phyloP scores from a whole-genome alignment of 2,329 filamentous ascomycete species.

The Chaetothyriales sp. region DNA sequence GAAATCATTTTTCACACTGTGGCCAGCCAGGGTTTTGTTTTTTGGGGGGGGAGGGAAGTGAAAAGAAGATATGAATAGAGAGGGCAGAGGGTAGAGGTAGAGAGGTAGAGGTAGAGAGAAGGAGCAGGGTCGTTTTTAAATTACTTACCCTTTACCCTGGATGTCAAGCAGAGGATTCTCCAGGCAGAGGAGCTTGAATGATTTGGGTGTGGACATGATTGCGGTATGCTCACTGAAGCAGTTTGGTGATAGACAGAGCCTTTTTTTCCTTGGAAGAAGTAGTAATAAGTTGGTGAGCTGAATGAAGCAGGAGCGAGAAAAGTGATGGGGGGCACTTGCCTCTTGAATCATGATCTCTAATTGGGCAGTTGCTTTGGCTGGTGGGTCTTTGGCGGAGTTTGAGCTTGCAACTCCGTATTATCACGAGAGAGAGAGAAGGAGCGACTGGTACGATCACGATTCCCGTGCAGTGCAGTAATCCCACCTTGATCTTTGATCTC shows the following conservation, averaged over 20 bases:
- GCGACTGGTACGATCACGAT: not conserved
- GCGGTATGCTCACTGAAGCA: not conserved
- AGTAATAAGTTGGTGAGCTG: constrained; percentile 5
- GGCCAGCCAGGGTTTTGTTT: not conserved
- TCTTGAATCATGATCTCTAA: not conserved
- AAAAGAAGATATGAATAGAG: not conserved
- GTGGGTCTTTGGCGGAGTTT: not conserved
- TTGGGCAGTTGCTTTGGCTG: not conserved
- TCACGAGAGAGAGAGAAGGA: too few relatives aligned
- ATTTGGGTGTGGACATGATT: constrained; percentile 53
- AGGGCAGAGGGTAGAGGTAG: not conserved
- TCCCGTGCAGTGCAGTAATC: too few relatives aligned
- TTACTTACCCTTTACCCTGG: constrained; percentile 54
- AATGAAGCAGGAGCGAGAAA: constrained; percentile 2
- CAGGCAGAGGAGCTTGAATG: constrained; percentile 79
- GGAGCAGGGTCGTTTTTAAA: too few relatives aligned
- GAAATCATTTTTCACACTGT: not conserved
- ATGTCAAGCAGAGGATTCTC: constrained; percentile 98
- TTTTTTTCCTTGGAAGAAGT: constrained; percentile 4
- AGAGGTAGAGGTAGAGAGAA: not conserved
- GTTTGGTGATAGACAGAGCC: constrained; percentile 4
- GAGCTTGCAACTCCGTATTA: not conserved
- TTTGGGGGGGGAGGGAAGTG: not conserved
- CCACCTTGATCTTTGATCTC: not conserved
- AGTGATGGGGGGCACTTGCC: constrained; percentile 1